Conservation (phyloP, 495 filamentous ascomycete species). For the Cercophora sp. region DNA sequence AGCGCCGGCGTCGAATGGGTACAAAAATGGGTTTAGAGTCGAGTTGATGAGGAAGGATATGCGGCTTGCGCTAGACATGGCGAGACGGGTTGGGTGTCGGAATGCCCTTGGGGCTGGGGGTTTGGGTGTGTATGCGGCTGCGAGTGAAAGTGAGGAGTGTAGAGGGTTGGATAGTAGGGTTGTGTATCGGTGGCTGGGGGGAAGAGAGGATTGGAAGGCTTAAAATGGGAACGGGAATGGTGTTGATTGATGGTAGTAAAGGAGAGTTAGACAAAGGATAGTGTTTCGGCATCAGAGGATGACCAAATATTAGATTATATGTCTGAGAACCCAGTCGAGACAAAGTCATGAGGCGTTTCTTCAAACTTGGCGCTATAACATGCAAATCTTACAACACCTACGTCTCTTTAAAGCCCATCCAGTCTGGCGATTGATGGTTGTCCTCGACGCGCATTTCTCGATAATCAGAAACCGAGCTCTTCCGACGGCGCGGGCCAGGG, state of each 20-base stretch:
- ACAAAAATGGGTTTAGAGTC: conserved; percentile 49
- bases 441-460: no score
- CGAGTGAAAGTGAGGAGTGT: conserved; percentile 42
- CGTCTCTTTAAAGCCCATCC: no score
- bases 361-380: no score
- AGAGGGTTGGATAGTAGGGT: conserved; percentile 50
- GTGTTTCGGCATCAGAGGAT: no score
- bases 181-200: conserved; percentile 49
- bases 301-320: no score
- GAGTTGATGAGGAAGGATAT: conserved; percentile 55
- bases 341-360: no score
- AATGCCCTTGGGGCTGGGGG: conserved; percentile 39
- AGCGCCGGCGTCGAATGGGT: conserved; percentile 45
- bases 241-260: neutral
- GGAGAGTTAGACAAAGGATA: no score
- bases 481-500: no score
- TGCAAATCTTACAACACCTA: no score
- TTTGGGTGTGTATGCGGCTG: conserved; percentile 44
- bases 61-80: conserved; percentile 45
- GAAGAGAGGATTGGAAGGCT: conserved; percentile 42
- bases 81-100: conserved; percentile 39
- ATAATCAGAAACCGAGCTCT: no score
- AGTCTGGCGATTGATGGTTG: no score
- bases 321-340: no score
- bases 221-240: neutral